phyloP scores from a whole-genome alignment of 257 asterid species.

The Jacaranda copaia region DNA sequence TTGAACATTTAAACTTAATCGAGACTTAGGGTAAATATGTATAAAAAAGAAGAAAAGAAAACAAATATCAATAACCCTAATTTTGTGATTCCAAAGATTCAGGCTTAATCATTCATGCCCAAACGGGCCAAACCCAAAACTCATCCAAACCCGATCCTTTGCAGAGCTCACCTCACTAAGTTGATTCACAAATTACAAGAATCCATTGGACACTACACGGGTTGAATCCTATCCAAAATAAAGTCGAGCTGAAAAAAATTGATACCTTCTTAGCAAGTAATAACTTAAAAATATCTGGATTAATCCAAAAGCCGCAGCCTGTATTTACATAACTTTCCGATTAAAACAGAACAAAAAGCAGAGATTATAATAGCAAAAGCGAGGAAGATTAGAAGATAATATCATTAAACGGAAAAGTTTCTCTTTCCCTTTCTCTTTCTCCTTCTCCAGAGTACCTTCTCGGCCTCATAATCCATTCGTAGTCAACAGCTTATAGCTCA shows the following conservation, averaged over 20 bases:
- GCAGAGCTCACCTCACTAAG: too few species aligned
- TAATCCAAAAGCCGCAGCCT: conserved; percentile 13
- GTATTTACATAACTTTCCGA: not conserved
- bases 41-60: too few species aligned
- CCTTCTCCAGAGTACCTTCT: too few species aligned
- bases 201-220: not conserved
- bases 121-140: too few species aligned
- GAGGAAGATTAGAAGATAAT: not conserved
- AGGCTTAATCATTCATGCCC: too few species aligned
- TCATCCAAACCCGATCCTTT: too few species aligned
- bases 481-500: conserved; percentile 31
- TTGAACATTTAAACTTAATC: too few species aligned
- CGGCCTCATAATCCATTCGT: not conserved
- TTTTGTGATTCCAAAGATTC: too few species aligned
- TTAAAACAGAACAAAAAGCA: not conserved
- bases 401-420: not conserved
- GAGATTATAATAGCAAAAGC: not conserved
- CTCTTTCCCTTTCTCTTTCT: not conserved
- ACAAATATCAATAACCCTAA: too few species aligned
- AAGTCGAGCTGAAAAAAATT: not conserved
- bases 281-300: not conserved
- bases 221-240: not conserved
- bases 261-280: not conserved
- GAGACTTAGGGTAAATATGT: too few species aligned
- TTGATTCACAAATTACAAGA: too few species aligned